These are phyloP conservation scores for Xerocomus potaroensis DNA, from an alignment of 768 basidiomycete genomes.

Conservation along the genomic window DNA sequence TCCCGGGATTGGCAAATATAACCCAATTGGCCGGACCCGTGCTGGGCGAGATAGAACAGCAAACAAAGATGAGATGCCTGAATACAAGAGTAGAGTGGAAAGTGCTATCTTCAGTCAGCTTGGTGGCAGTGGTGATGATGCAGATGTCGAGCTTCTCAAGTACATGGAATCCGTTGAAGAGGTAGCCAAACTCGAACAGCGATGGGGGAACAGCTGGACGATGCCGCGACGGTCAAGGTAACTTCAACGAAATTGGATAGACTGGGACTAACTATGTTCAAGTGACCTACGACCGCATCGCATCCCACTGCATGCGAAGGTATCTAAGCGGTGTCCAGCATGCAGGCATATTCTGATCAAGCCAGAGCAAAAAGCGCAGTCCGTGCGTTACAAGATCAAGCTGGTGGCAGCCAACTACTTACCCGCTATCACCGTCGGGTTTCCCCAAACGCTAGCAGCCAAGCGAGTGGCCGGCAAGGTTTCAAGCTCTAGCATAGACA, in stretches of 20 bases:
- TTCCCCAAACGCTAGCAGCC: slow-evolving; percentile 52
- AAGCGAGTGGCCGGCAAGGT: slow-evolving; percentile 37
- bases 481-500: slow-evolving; percentile 33
- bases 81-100: slow-evolving; percentile 72
- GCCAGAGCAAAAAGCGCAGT: slow-evolving; percentile 95
- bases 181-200: slow-evolving; percentile 69
- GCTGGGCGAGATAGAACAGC: slow-evolving; percentile 55
- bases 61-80: slow-evolving; percentile 74
- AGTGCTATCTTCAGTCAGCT: slow-evolving; percentile 49
- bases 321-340: slow-evolving; percentile 90
- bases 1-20: slow-evolving; percentile 76
- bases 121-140: slow-evolving; percentile 59
- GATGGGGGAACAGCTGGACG: slow-evolving; percentile 81
- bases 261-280: slow-evolving; percentile 7
- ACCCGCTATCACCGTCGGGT: slow-evolving; percentile 72
- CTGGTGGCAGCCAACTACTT: slow-evolving; percentile 94
- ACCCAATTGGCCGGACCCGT: slow-evolving; percentile 49
- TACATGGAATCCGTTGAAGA: slow-evolving; percentile 57
- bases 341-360: slow-evolving; percentile 98
- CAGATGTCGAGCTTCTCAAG: slow-evolving; percentile 67
- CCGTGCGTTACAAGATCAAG: slow-evolving; percentile 95
- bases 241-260: neutral
- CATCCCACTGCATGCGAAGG: slow-evolving; percentile 89
- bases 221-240: slow-evolving; percentile 62
- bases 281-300: slow-evolving; percentile 86